Evolutionary conservation across 768 basidiomycete genomes (phyloP).

Genomic region (Termitomyces sp.): DNA sequence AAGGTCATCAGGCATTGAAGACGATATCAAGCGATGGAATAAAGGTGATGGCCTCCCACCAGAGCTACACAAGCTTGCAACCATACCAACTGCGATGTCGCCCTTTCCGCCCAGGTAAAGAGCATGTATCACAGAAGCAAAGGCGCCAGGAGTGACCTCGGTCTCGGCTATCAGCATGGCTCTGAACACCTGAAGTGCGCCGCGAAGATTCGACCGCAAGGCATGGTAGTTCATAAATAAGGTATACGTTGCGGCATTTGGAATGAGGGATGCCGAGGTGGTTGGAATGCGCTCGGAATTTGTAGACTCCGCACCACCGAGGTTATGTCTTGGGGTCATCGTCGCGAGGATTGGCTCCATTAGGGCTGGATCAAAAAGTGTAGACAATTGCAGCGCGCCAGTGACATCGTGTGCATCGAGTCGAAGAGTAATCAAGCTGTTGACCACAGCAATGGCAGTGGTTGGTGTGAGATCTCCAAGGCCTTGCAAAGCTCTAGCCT

Average conservation of each 20-base stretch:
- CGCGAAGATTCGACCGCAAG: slow-evolving; percentile 36
- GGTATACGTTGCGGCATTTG: slow-evolving; percentile 59
- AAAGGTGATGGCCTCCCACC: slow-evolving; percentile 22
- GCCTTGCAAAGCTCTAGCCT: slow-evolving; percentile 44
- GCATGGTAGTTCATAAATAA: slow-evolving; percentile 58
- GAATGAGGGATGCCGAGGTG: slow-evolving; percentile 22
- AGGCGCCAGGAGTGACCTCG: slow-evolving; percentile 39
- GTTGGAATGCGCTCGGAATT: slow-evolving; percentile 4
- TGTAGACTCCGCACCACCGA: background rate
- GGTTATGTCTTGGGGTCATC: slow-evolving; percentile 4
- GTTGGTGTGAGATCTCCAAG: slow-evolving; percentile 36
- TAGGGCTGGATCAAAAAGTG: slow-evolving; percentile 36
- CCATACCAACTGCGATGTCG: slow-evolving; percentile 47
- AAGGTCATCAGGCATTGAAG: slow-evolving; percentile 14
- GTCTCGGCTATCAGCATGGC: slow-evolving; percentile 42
- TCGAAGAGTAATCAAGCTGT: slow-evolving; percentile 61
- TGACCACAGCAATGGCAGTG: slow-evolving; percentile 54
- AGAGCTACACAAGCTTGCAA: slow-evolving; percentile 41
- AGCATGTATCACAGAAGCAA: slow-evolving; percentile 55
- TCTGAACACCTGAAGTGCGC: slow-evolving; percentile 42
- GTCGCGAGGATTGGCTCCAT: slow-evolving; percentile 21
- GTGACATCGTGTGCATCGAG: slow-evolving; percentile 51
- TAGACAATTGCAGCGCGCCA: slow-evolving; percentile 43
- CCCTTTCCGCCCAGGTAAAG: slow-evolving; percentile 44
- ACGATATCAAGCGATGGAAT: slow-evolving; percentile 21